These are phyloP conservation scores for Venturia pyrina DNA, from an alignment of 2,329 filamentous ascomycete species.

Conservation along the genomic window DNA sequence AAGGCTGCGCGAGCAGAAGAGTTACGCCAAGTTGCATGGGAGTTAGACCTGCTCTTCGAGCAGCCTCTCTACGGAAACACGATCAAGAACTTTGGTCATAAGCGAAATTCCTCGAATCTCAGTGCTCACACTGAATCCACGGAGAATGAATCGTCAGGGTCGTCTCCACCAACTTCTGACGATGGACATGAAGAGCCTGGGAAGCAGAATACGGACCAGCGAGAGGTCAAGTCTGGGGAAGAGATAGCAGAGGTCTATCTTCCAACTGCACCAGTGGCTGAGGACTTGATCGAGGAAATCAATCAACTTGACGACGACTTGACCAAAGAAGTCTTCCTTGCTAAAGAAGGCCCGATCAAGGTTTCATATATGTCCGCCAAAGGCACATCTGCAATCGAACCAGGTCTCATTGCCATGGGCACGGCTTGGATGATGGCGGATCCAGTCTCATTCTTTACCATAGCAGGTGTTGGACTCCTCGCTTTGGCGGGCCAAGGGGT, in stretches of 20 bases:
- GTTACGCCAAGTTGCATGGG: neutral
- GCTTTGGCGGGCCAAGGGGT: neutral
- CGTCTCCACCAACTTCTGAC: neutral
- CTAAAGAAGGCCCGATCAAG: neutral
- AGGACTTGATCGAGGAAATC: neutral
- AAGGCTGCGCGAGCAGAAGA: no score
- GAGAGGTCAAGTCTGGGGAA: neutral
- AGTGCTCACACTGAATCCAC: neutral
- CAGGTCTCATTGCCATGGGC: neutral
- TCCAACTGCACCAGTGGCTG: neutral
- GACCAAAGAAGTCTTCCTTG: neutral
- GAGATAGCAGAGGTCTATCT: neutral
- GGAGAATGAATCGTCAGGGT: neutral
- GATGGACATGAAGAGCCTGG: neutral
- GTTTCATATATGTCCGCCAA: neutral
- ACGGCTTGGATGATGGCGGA: neutral
- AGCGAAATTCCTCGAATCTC: neutral
- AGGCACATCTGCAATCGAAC: neutral
- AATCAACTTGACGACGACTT: neutral
- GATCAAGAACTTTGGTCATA: neutral
- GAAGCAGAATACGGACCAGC: neutral
- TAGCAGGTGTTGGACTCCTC: neutral
- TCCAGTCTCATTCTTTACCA: neutral
- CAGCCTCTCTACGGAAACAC: neutral
- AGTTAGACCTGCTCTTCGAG: neutral